Conservation (phyloP, 768 basidiomycete species). For the Russula ochroleuca region DNA sequence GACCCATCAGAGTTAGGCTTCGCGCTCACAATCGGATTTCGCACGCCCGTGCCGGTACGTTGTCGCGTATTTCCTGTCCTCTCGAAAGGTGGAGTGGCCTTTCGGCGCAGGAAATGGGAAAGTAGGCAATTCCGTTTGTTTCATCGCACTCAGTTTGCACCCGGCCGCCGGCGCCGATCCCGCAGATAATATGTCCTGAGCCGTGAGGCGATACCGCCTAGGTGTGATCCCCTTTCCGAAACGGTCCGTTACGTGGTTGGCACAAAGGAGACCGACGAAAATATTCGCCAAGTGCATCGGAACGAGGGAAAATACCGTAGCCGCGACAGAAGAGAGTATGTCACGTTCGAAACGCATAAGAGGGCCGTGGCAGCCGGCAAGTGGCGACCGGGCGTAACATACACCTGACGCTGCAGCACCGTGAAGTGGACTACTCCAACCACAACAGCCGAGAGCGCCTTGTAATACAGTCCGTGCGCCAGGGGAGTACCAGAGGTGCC, state of each 20-base stretch:
- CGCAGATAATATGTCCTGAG: constrained; percentile 39
- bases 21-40: background rate
- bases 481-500: constrained; percentile 60
- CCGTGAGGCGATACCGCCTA: constrained; percentile 51
- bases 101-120: constrained; percentile 8
- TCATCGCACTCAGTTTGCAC: background rate
- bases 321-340: constrained; percentile 47
- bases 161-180: background rate
- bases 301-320: constrained; percentile 54
- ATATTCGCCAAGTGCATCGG: constrained; percentile 58
- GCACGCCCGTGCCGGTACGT: background rate
- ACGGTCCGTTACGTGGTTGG: constrained; percentile 57
- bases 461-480: constrained; percentile 54
- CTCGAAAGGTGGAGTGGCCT: constrained; percentile 10
- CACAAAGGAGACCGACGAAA: constrained; percentile 53
- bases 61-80: constrained; percentile 11
- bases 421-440: constrained; percentile 59
- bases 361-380: constrained; percentile 64
- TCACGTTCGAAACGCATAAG: constrained; percentile 51
- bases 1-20: background rate
- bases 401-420: constrained; percentile 52
- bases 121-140: background rate
- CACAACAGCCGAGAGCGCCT: constrained; percentile 58
- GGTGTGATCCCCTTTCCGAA: constrained; percentile 68
- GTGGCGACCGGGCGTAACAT: constrained; percentile 57